Conservation (phyloP, 495 filamentous ascomycete genomes). For the Bathelium albidoporum region DNA sequence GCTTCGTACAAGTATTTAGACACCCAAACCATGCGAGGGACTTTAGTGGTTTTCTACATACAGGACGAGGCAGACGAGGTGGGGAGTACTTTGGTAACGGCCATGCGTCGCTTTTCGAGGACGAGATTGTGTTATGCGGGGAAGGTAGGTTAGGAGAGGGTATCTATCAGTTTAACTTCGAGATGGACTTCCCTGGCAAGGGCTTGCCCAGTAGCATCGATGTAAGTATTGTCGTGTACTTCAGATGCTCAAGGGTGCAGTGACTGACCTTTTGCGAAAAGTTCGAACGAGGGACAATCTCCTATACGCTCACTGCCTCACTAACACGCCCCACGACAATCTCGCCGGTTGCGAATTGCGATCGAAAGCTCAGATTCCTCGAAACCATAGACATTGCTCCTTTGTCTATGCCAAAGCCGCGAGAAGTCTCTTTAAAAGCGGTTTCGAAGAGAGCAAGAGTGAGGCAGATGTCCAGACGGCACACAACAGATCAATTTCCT, state of each 20-base stretch:
- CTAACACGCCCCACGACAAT: slow-evolving; percentile 84
- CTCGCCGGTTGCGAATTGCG: slow-evolving; percentile 64
- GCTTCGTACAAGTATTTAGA: slow-evolving; percentile 80
- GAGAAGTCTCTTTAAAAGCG: slow-evolving; percentile 73
- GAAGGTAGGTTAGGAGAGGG: slow-evolving; percentile 79
- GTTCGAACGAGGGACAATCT: slow-evolving; percentile 93
- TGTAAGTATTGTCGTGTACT: slow-evolving; percentile 43
- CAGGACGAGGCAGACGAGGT: slow-evolving; percentile 44
- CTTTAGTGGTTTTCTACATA: slow-evolving; percentile 39
- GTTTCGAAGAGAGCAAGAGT: slow-evolving; percentile 46
- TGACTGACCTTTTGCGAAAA: slow-evolving; percentile 25
- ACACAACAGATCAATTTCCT: background rate
- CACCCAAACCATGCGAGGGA: slow-evolving; percentile 58
- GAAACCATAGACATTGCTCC: slow-evolving; percentile 56
- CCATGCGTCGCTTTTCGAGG: slow-evolving; percentile 76
- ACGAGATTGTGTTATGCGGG: slow-evolving; percentile 81
- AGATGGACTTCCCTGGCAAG: slow-evolving; percentile 67
- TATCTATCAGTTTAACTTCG: slow-evolving; percentile 86
- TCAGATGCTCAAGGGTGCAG: slow-evolving; percentile 12
- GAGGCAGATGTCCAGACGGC: slow-evolving; percentile 24
- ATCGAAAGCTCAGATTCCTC: slow-evolving; percentile 65
- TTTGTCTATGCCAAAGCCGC: slow-evolving; percentile 47
- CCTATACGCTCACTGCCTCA: slow-evolving; percentile 80
- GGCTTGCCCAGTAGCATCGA: slow-evolving; percentile 86
- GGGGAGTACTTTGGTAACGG: slow-evolving; percentile 73